A percentile compares a stretch with the other conserved stretches of the same genome.
Evolutionary conservation across 768 basidiomycete species (phyloP).

Genomic region (Boletus rubescentipes): DNA sequence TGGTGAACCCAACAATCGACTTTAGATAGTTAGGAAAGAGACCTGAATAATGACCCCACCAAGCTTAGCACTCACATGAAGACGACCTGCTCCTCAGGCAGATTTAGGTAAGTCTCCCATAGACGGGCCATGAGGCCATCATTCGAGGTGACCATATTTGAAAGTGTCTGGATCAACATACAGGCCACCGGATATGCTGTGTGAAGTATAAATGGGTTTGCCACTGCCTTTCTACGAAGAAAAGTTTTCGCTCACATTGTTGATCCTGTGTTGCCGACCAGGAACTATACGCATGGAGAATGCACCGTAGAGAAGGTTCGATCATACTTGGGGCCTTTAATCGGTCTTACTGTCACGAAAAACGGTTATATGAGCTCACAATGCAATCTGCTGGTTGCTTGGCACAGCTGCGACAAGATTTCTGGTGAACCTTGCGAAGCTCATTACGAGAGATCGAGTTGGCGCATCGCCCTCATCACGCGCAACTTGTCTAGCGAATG

Average conservation of each 20-base stretch:
- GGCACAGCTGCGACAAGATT: constrained; percentile 79
- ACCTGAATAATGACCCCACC: background rate
- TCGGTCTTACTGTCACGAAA: background rate
- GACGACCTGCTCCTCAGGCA: constrained; percentile 72
- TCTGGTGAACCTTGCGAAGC: constrained; percentile 74
- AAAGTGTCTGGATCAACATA: constrained; percentile 72
- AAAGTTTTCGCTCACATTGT: constrained; percentile 46
- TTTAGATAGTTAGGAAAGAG: constrained; percentile 24
- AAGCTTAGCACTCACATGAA: constrained; percentile 57
- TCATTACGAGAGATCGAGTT: constrained; percentile 44
- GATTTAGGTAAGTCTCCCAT: constrained; percentile 64
- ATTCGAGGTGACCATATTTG: constrained; percentile 82
- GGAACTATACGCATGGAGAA: constrained; percentile 74
- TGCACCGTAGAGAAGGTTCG: constrained; percentile 65
- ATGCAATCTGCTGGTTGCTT: constrained; percentile 68
- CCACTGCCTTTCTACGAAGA: background rate
- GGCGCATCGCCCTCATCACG: constrained; percentile 31
- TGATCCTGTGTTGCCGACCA: constrained; percentile 67
- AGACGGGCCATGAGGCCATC: constrained; percentile 52
- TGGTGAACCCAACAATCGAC: constrained; percentile 61
- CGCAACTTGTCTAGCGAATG: constrained; percentile 34
- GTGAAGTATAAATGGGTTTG: background rate
- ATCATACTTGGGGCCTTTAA: constrained; percentile 48
- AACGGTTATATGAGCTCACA: constrained; percentile 48
- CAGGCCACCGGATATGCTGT: constrained; percentile 64